Percentiles rank a stretch among this genome's conserved stretches.
Conservation (phyloP, 164 flowering plant genomes). For the Magnolia officinalis region DNA sequence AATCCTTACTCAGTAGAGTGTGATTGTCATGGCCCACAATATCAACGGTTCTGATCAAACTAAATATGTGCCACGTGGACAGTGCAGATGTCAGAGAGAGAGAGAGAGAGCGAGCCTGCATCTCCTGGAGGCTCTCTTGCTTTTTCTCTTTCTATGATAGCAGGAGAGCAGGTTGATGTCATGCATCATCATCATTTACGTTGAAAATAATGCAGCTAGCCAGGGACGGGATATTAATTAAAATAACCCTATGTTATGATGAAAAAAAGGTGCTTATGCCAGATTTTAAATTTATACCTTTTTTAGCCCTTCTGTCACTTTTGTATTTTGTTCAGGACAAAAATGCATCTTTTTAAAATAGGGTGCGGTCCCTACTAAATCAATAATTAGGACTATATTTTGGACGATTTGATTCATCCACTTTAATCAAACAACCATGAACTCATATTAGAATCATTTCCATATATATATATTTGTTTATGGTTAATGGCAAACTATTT, state of each 20-base stretch:
- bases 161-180: constrained; percentile 5
- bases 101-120: not conserved
- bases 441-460: too few species aligned
- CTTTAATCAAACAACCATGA: too few species aligned
- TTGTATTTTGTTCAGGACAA: not conserved
- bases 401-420: too few species aligned
- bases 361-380: too few species aligned
- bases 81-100: not conserved
- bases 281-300: too few species aligned
- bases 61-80: not conserved
- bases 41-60: too few species aligned
- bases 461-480: too few species aligned
- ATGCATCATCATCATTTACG: constrained; percentile 2
- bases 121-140: not conserved
- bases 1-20: not conserved
- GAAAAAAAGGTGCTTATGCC: not conserved
- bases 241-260: not conserved
- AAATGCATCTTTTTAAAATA: too few species aligned
- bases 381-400: too few species aligned
- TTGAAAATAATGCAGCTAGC: not conserved
- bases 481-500: too few species aligned
- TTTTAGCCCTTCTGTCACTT: not conserved
- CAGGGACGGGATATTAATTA: not conserved
- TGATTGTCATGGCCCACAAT: not conserved
- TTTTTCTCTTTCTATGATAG: not conserved